Evolutionary conservation across 2,329 filamentous ascomycete species (phyloP).

Genomic region (Gyromitra esculenta): DNA sequence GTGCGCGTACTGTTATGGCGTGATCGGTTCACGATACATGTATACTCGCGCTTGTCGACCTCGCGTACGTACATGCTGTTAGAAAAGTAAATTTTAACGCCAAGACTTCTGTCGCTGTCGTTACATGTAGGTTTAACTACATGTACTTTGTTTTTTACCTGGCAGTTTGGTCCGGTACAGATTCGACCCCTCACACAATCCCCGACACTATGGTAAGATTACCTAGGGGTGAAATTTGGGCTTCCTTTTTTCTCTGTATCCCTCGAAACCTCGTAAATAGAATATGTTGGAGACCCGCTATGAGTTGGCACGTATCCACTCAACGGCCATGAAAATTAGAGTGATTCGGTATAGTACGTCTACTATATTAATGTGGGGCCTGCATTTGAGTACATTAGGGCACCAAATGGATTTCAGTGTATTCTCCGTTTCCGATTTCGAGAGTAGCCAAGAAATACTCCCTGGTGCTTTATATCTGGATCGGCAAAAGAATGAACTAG

Average conservation of each 20-base stretch:
- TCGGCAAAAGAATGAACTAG: background rate
- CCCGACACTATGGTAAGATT: background rate
- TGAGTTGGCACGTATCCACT: background rate
- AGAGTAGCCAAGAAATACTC: no score
- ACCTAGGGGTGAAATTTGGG: background rate
- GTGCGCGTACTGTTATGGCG: no score
- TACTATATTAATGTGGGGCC: background rate
- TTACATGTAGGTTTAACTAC: background rate
- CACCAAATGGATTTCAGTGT: background rate
- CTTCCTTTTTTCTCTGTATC: no score
- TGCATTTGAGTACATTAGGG: background rate
- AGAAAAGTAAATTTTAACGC: background rate
- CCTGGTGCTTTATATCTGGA: background rate
- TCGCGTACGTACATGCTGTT: background rate
- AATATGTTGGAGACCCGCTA: background rate
- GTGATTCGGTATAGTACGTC: background rate
- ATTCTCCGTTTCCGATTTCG: background rate
- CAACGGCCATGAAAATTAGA: background rate
- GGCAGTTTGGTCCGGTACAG: no score
- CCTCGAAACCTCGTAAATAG: background rate
- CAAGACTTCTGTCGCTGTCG: background rate
- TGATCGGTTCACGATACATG: no score
- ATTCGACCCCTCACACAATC: background rate
- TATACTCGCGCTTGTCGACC: no score
- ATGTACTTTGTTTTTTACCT: no score